Evolutionary conservation across 164 flowering plant genomes (phyloP), one percentile per base, ranked within the genome.

Genomic region (Liriodendron chinense): DNA sequence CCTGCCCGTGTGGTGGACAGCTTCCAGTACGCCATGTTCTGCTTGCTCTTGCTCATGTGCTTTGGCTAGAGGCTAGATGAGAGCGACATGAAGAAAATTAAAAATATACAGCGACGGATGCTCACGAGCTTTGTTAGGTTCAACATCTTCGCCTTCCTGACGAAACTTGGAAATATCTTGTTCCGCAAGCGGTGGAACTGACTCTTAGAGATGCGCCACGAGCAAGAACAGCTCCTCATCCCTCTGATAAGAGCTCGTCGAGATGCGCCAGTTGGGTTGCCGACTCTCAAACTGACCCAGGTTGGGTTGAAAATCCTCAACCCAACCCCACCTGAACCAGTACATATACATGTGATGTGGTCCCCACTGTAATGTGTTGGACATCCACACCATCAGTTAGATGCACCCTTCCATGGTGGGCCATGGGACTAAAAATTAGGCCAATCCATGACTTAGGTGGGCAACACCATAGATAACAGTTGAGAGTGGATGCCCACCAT

Each of bases 21-120:
- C 1, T 56, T 75, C 10, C 71, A 25, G 26, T 69, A 53, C 21
- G 57, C 77, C 43, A 62, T 84, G 82, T 84, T 84, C 64, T 72
- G 77, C 24, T 59, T 82, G 70, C 70, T 83, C 21, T 77, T 78
- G 28, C 25, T 69, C 65, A 82, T 86, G 86, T 86, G 89, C 74
- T 83, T 86, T 20, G 89, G 89, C 2, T 77, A 81, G 21, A 75
- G 73, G 59, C 47, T 83, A 7, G 80, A 81, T 3, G 86, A 85
- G 53, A 23, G 48, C 0, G 61, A 24, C 0, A 75, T 86, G 1
- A 53, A 47, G 6, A 73, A 83, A 21, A 76, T 83, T 3, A 77
- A 80, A 50, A n/a, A 56, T 1, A 74, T 74, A 0, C 80, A 79
- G 34, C 28, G 77, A 1, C 22, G 22, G 0, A 1, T 82, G 49